A percentile compares a stretch with the other conserved stretches of the same genome.
These are phyloP conservation scores for Alternaria gaisen DNA, from an alignment of 2,329 filamentous ascomycete genomes.

Conservation along the genomic window DNA sequence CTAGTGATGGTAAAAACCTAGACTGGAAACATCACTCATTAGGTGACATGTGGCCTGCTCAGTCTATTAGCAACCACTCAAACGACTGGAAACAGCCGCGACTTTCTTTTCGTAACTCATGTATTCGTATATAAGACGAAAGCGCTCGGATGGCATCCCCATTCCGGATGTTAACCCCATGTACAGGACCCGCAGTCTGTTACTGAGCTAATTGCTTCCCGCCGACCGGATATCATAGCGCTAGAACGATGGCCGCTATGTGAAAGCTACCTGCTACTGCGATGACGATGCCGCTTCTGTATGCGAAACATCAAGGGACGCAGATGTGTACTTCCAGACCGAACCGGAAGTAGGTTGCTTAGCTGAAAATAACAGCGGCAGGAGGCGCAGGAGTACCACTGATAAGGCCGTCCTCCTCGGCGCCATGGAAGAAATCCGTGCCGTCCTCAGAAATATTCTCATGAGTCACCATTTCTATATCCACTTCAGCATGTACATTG, in stretches of 20 bases:
- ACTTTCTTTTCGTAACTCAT: not conserved
- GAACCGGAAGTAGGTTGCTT: not conserved
- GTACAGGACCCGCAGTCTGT: not conserved
- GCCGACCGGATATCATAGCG: not conserved
- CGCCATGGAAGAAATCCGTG: not conserved
- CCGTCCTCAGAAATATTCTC: not conserved
- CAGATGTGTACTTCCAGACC: not conserved
- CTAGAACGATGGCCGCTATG: not conserved
- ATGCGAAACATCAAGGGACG: not conserved
- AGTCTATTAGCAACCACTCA: not conserved
- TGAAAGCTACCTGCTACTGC: not conserved
- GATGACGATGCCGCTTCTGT: not conserved
- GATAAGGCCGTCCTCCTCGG: not conserved
- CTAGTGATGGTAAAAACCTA: not conserved
- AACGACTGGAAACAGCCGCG: rapidly evolving
- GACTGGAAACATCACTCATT: not conserved
- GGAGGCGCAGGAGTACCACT: not conserved
- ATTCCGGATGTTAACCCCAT: not conserved
- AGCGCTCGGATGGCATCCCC: not conserved
- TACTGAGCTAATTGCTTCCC: not conserved
- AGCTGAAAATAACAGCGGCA: not conserved
- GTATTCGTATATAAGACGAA: not conserved
- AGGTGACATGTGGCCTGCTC: not conserved
- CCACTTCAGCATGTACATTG: not conserved
- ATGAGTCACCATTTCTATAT: not conserved